Base-by-base conservation (phyloP, 2,329 filamentous ascomycete genomes). In the Aureobasidium sp. region DNA sequence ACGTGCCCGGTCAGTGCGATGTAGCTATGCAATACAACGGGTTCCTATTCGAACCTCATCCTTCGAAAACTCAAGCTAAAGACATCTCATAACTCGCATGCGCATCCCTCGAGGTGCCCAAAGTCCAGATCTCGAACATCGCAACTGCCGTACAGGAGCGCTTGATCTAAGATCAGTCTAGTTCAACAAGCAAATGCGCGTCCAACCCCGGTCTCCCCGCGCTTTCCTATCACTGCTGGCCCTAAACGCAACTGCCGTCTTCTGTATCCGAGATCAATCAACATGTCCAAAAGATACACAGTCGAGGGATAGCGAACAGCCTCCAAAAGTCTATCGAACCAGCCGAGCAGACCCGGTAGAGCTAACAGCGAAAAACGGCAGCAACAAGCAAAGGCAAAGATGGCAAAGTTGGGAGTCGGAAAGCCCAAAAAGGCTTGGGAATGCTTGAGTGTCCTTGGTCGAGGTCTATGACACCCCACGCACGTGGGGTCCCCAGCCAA, bases 191-290 rank as follows among this genome's bases (percentile, higher is more conserved):
- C 2, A 29, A n/a, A 5, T 42, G 54, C 42, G 54, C 42, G 37
- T 39, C 9, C 31, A 33, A 33, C 27, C 27, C 27, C 27, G 27
- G 27, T 12, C 31, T 12, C 22, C 40, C 40, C 53, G 44, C 42
- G 54, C 54, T 2, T 6, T 11, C 22, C 54, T 27, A 37, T n/a
- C 39, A 7, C 31, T 29, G 35, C 19, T 39, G 15, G 19, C 22
- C 27, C 48, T 7, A n/a, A 40, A 9, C 31, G 17, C 56, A 59
- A 62, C 60, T 62, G 60, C 60, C 60, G 60, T 57, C 40, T 31
- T 49, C 22, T 37, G 37, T 31, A 57, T 3, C 60, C 59, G 59
- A 47, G 15, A 31, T 19, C 44, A 37, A 29, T 19, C 35, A 42
- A 29, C 11, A n/a, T 12, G 2, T 2, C 22, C 24, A 5, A 19